Percentiles rank a stretch among this genome's conserved stretches.
These are phyloP conservation scores for Exophiala lecanii-corni DNA, from an alignment of 2,329 filamentous ascomycete genomes.

Conservation along the genomic window DNA sequence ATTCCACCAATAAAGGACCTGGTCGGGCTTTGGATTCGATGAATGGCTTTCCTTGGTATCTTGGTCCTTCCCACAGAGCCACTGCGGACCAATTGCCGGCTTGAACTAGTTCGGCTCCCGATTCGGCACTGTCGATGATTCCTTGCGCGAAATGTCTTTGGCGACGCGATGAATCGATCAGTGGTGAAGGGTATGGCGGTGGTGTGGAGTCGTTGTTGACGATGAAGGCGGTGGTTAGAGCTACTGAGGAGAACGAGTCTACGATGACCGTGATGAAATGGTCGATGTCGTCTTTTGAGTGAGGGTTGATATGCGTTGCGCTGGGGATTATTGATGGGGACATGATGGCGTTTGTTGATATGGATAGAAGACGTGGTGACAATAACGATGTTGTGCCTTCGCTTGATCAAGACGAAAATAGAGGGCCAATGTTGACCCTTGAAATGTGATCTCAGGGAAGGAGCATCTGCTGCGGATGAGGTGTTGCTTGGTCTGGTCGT, in stretches of 20 bases:
- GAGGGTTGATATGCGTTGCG: slow-evolving; percentile 5
- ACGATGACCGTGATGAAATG: slow-evolving; percentile 23
- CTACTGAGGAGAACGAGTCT: slow-evolving; percentile 14
- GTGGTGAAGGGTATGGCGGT: slow-evolving; percentile 19
- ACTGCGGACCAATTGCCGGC: slow-evolving; percentile 24
- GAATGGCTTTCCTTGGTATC: slow-evolving; percentile 18
- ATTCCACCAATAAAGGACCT: slow-evolving; percentile 18
- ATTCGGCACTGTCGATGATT: slow-evolving; percentile 18
- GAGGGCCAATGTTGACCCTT: too few relatives aligned
- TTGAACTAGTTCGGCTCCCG: slow-evolving; percentile 22
- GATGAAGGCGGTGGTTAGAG: slow-evolving; percentile 22
- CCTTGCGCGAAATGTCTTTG: slow-evolving; percentile 18
- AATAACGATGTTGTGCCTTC: too few relatives aligned
- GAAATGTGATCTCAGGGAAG: too few relatives aligned
- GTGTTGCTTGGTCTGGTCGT: too few relatives aligned
- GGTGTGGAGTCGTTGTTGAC: slow-evolving; percentile 20
- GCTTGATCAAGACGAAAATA: too few relatives aligned
- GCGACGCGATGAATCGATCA: slow-evolving; percentile 15
- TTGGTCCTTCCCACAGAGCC: slow-evolving; percentile 23
- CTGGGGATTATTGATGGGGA: not conserved
- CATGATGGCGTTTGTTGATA: not conserved
- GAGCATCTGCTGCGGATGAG: too few relatives aligned
- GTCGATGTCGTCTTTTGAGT: slow-evolving; percentile 10
- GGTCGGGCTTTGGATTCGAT: slow-evolving; percentile 18
- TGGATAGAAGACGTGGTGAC: too few relatives aligned